A percentile compares a stretch with the other conserved stretches of the same genome.
phyloP scores from a whole-genome alignment of 495 filamentous ascomycete genomes.

The Extremus antarcticus region DNA sequence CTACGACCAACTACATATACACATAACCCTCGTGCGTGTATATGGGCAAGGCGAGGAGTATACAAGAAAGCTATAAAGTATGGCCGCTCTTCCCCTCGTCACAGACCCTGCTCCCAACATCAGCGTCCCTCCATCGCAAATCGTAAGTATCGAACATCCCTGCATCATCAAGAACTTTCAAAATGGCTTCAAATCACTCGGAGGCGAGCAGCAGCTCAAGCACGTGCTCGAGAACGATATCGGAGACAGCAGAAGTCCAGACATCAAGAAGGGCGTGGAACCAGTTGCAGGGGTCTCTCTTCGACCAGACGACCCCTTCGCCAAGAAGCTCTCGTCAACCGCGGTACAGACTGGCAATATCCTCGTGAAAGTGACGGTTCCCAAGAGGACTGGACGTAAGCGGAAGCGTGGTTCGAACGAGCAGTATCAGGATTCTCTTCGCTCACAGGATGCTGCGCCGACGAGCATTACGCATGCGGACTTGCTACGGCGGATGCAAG shows the following conservation, averaged over 20 bases:
- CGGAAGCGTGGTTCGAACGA: conserved; percentile 61
- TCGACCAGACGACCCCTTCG: conserved; percentile 64
- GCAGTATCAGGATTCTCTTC: conserved; percentile 38
- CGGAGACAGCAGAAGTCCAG: background rate
- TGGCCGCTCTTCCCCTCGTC: too few species aligned
- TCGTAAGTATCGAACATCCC: conserved; percentile 82
- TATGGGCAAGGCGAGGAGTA: background rate
- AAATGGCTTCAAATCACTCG: conserved; percentile 69
- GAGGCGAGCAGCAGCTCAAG: conserved; percentile 51
- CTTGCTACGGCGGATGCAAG: conserved; percentile 55
- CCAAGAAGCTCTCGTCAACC: conserved; percentile 61
- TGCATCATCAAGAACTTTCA: conserved; percentile 72
- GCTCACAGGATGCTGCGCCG: background rate
- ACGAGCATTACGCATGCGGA: conserved; percentile 7
- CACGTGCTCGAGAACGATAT: conserved; percentile 39
- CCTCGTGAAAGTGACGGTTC: conserved; percentile 75
- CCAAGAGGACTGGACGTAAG: conserved; percentile 75
- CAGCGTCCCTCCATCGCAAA: conserved; percentile 41
- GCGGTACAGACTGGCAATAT: conserved; percentile 64
- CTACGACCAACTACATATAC: background rate
- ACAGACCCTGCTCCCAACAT: background rate
- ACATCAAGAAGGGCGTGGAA: conserved; percentile 4
- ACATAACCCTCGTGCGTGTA: background rate
- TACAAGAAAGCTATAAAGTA: background rate
- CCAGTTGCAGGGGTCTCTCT: conserved; percentile 51